Evolutionary conservation across 306 rosid genomes (phyloP).

Genomic region (Arachis stenosperma): DNA sequence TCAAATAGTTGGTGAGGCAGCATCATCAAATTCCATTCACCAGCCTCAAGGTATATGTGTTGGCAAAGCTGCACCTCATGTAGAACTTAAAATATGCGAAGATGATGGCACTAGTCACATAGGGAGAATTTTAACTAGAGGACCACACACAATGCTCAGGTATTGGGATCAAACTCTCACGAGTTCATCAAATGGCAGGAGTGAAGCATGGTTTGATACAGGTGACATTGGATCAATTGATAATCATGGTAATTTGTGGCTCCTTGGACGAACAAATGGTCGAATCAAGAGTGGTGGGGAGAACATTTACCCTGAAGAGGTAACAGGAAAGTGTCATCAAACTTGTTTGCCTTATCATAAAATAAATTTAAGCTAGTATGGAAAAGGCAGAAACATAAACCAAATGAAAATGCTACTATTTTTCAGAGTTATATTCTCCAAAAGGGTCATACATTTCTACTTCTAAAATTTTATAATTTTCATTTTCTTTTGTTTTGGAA

Average conservation of each 20-base stretch:
- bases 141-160: constrained; percentile 84
- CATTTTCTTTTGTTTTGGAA: background rate
- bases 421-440: background rate
- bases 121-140: constrained; percentile 91
- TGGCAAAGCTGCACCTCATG: constrained; percentile 96
- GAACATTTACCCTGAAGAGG: constrained; percentile 96
- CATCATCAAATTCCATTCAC: constrained; percentile 32
- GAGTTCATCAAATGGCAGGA: constrained; percentile 40
- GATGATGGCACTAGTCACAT: constrained; percentile 53
- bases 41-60: constrained; percentile 77
- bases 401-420: background rate
- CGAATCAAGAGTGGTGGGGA: constrained; percentile 94
- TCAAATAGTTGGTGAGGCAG: constrained; percentile 34
- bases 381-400: background rate
- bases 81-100: constrained; percentile 63
- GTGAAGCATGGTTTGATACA: constrained; percentile 80
- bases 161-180: constrained; percentile 68
- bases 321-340: constrained; percentile 28
- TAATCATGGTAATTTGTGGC: constrained; percentile 70
- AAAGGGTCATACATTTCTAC: constrained; percentile 8
- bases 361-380: background rate
- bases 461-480: background rate
- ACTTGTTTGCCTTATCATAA: constrained; percentile 7
- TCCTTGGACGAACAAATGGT: constrained; percentile 74
- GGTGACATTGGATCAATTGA: constrained; percentile 87